phyloP scores from a whole-genome alignment of 202 grass and related monocot species.

The Bolboschoenoplectus hybrid region DNA sequence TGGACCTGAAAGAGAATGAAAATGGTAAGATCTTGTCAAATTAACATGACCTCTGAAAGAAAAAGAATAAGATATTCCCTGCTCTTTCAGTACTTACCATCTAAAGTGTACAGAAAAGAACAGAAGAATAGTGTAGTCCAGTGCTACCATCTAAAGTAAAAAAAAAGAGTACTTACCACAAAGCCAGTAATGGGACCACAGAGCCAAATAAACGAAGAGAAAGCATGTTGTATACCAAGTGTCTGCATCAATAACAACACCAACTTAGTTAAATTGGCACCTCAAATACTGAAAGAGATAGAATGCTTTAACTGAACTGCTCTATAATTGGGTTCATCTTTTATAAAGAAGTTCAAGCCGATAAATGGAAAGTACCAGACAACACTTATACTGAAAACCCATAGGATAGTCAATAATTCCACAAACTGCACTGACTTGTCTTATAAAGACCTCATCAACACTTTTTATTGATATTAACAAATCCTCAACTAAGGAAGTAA shows the following conservation, averaged over 20 bases:
- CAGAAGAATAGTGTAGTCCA: background rate
- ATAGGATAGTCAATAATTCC: background rate
- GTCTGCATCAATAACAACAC: conserved; percentile 64
- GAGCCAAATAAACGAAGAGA: conserved; percentile 98
- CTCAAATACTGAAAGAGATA: conserved; percentile 27
- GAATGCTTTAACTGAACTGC: background rate
- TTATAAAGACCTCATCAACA: background rate
- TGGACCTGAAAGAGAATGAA: conserved; percentile 62
- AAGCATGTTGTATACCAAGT: conserved; percentile 92
- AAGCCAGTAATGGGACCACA: conserved; percentile 97
- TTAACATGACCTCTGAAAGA: conserved; percentile 5
- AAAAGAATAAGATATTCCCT: background rate
- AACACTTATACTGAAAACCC: background rate
- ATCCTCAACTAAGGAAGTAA: background rate
- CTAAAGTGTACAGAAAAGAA: background rate
- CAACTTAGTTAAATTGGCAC: conserved; percentile 21
- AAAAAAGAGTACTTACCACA: conserved; percentile 59
- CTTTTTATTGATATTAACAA: conserved; percentile 9
- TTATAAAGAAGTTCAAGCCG: background rate
- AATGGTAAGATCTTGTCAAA: background rate
- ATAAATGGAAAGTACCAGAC: background rate
- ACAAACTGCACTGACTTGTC: background rate
- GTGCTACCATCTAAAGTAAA: background rate
- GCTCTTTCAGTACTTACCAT: background rate
- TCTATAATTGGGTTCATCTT: background rate